Base-by-base conservation (phyloP, 2,329 filamentous ascomycete genomes). In the Penicillium sp. region DNA sequence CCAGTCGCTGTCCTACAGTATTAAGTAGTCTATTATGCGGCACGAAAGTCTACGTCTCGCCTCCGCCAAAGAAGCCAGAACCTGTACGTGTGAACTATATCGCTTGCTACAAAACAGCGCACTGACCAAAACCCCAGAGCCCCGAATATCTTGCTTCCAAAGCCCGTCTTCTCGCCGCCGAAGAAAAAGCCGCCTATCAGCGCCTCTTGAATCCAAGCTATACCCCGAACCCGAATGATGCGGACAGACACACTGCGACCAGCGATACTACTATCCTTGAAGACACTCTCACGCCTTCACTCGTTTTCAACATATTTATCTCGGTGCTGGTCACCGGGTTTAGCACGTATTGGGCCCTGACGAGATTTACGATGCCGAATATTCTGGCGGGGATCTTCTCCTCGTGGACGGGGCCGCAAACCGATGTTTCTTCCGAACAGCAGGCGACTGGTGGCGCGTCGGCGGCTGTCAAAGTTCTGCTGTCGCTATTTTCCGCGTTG, bases 231-330 rank as follows among this genome's bases (percentile, higher is more conserved):
- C 5, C 72, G 70, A 57, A 57, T 15, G 54, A 68, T 46, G 42
- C 58, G 6, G 77, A 78, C 49, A 74, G 81, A 56, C 28, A 60
- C 37, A 33, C 47, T 20, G 25, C 49, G 15, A 38, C 47, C 4
- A 28, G 45, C 8, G 40, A 48, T 23, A 47, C 49, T 15, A 15
- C 44, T 20, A 31, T 48, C n/a, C 35, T 53, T 20, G 58, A 61
- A 47, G 71, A 74, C 46, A 63, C 66, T 10, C 62, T 76, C 37
- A 72, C 68, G 2, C 71, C 73, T 0, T 73, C 71, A 37, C 76
- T 97, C 6, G 89, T 97, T 44, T 78, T 95, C 62, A 98, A 97
- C 68, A 89, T 97, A 44, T 73, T 96, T 33, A 78, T 95, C 46
- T 95, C 89, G 44, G 87, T 96, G 46, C 74, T 92, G 2, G 88